Evolutionary conservation across 768 basidiomycete genomes (phyloP), one percentile per base, ranked within the genome.

Genomic region (Mycena albidolilacea): DNA sequence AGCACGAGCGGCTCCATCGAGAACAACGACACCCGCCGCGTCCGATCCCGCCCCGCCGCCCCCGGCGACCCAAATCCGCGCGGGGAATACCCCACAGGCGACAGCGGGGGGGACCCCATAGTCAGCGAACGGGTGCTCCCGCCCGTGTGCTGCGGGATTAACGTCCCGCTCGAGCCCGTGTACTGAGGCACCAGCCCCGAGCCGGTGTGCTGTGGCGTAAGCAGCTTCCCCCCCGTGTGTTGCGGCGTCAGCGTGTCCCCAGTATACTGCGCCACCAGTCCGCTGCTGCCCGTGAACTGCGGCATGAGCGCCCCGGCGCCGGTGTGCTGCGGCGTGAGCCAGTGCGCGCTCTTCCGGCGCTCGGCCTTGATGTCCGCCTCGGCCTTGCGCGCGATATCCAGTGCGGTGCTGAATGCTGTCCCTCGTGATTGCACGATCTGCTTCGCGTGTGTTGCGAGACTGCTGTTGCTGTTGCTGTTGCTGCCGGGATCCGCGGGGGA

Each of bases 311-410:
- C 19, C 50, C 70, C 74, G 30, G 30, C 30, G 43, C 70, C 74
- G n/a, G 74, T 75, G 21, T 60, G 60, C 52, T 75, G 74, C 35
- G 74, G 74, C 30, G 21, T 64, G 37, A 64, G 75, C 69, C 62
- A 78, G 43, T 38, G 74, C 71, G 35, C 77, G 38, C 54, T 79
- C 76, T 19, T 67, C 58, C 54, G 66, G 54, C 67, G 77, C 75
- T 71, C 74, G 69, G 38, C 43, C 54, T 67, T 66, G 39, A 79
- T 78, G 30, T 80, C 80, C 23, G 75, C 76, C 72, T 85, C 86
- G 9, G 81, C 82, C 78, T 83, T 85, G 37, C 82, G 78, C 12
- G 86, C 86, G 30, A 82, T 77, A 69, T 84, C 85, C 68, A 87
- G 76, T n/a, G 85, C 85, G 54, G 82, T 80, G 37, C 80, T 78